A percentile compares a stretch with the other conserved stretches of the same genome.
These are phyloP conservation scores for Bondarzewia mesenterica DNA, from an alignment of 1,284 basidiomycete species.

Conservation along the genomic window DNA sequence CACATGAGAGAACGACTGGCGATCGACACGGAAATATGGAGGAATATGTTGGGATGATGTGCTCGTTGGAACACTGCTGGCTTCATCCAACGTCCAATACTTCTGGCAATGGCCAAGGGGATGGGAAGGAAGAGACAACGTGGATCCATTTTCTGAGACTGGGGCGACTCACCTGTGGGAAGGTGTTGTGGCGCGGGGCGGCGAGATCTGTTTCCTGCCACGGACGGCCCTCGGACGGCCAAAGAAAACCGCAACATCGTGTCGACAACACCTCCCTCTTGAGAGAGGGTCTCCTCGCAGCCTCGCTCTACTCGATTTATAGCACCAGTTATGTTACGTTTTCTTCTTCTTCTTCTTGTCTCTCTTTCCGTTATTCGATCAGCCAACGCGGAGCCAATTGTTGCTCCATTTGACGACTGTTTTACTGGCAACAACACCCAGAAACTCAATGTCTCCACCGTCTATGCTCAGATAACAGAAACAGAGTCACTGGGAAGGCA, in stretches of 20 bases:
- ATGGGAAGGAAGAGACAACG: background rate
- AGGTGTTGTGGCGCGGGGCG: background rate
- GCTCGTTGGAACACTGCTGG: too few species aligned
- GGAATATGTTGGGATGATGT: too few species aligned
- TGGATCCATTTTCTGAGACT: too few species aligned
- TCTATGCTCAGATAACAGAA: conserved; percentile 68
- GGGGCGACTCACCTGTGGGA: too few species aligned
- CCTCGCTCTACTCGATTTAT: background rate
- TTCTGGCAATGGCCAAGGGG: background rate
- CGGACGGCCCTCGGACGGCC: too few species aligned
- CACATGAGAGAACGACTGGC: too few species aligned
- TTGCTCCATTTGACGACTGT: conserved; percentile 39
- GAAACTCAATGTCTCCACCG: conserved; percentile 60
- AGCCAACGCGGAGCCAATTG: conserved; percentile 22
- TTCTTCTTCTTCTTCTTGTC: background rate
- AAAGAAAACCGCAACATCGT: background rate
- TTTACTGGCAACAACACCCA: conserved; percentile 42
- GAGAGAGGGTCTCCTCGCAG: background rate
- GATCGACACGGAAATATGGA: too few species aligned
- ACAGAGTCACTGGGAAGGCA: conserved; percentile 33
- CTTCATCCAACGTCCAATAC: too few species aligned
- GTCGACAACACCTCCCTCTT: background rate
- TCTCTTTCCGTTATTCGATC: background rate
- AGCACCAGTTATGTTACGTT: too few species aligned
- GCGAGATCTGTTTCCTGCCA: too few species aligned